Percentiles rank a stretch among this genome's conserved stretches.
These are phyloP conservation scores for Aspergillus clavatus DNA, from an alignment of 2,329 filamentous ascomycete genomes.

Conservation along the genomic window DNA sequence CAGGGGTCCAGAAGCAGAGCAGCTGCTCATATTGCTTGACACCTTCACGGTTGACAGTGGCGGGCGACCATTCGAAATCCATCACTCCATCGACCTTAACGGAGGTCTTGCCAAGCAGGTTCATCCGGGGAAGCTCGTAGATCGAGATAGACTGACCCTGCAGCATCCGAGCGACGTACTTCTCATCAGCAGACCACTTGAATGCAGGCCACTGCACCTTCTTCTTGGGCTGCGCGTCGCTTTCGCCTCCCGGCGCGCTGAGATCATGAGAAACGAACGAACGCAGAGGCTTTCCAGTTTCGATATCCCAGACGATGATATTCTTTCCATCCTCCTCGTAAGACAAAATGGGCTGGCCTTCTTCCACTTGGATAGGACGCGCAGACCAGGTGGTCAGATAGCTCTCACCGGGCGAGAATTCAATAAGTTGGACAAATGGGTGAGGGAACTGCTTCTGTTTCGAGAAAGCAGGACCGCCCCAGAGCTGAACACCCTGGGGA, in stretches of 20 bases:
- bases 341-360: slow-evolving; percentile 76
- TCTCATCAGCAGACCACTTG: slow-evolving; percentile 98
- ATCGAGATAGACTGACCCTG: slow-evolving; percentile 85
- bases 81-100: slow-evolving; percentile 96
- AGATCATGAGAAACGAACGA: slow-evolving; percentile 90
- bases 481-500: slow-evolving; percentile 92
- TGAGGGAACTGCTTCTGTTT: slow-evolving; percentile 91
- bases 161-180: slow-evolving; percentile 89
- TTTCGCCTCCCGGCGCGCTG: slow-evolving; percentile 52
- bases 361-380: slow-evolving; percentile 84
- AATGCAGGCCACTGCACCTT: slow-evolving; percentile 98
- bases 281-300: slow-evolving; percentile 79
- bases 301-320: slow-evolving; percentile 97
- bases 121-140: slow-evolving; percentile 86
- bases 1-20: slow-evolving; percentile 97
- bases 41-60: slow-evolving; percentile 73
- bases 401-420: slow-evolving; percentile 89
- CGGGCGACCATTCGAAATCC: slow-evolving; percentile 97
- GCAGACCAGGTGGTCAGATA: slow-evolving; percentile 97
- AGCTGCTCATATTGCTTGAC: slow-evolving; percentile 92
- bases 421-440: slow-evolving; percentile 89
- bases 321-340: slow-evolving; percentile 98
- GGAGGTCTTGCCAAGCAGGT: slow-evolving; percentile 79
- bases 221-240: slow-evolving; percentile 68
- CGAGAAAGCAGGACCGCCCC: slow-evolving; percentile 86